phyloP scores from a whole-genome alignment of 306 rosid genomes.

The Cucumis melo region DNA sequence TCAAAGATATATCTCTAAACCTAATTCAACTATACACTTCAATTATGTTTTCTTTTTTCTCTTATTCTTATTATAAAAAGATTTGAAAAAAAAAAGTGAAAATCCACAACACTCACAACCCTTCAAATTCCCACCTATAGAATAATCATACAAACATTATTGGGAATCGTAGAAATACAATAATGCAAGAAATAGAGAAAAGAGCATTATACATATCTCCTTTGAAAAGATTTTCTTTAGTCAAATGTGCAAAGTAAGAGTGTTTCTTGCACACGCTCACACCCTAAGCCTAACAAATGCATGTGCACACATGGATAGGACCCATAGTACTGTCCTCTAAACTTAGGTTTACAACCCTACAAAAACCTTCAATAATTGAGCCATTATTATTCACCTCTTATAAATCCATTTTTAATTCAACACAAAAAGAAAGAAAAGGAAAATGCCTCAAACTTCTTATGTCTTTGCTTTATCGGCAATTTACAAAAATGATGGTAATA shows the following conservation, averaged over 20 bases:
- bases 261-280: conserved; percentile 23
- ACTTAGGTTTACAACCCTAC: conserved; percentile 26
- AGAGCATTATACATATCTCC: neutral
- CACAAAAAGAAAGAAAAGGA: too few species aligned
- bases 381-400: neutral
- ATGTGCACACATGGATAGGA: conserved; percentile 48
- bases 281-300: conserved; percentile 13
- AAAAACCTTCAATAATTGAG: conserved; percentile 8
- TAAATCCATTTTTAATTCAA: neutral
- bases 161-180: neutral
- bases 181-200: neutral
- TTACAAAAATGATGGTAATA: too few species aligned
- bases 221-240: neutral
- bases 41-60: too few species aligned
- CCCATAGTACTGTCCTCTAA: conserved; percentile 25
- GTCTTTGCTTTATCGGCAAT: too few species aligned
- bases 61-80: too few species aligned
- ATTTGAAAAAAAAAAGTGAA: neutral
- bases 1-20: too few species aligned
- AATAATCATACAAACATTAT: neutral
- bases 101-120: neutral
- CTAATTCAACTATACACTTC: too few species aligned
- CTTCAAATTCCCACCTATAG: neutral
- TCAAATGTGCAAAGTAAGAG: neutral
- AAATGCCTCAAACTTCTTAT: too few species aligned